Percentiles rank a stretch among this genome's conserved stretches.
Evolutionary conservation across 352 stramenopile genomes (phyloP).

Genomic region (Phytophthora capsici): DNA sequence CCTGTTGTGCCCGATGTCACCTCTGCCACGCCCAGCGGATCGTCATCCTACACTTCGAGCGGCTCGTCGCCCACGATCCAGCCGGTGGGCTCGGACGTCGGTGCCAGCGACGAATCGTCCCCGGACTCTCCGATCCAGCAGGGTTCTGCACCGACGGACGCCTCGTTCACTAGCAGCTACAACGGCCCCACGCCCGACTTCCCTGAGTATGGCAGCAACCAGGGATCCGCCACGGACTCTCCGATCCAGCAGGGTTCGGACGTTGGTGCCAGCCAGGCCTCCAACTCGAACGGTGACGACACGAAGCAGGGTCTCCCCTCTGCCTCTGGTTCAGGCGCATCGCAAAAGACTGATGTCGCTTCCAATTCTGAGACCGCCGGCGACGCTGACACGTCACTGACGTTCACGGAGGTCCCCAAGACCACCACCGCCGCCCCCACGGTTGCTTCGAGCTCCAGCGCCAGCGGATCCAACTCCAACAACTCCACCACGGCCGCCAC

Average conservation of each 20-base stretch:
- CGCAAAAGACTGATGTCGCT: conserved; percentile 4
- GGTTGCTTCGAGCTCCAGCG: conserved; percentile 1
- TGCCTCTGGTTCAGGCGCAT: conserved; percentile 19
- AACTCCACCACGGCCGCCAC: conserved; percentile 13
- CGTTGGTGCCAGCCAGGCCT: neutral
- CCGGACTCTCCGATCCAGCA: neutral
- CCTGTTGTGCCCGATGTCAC: neutral
- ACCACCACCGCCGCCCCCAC: conserved; percentile 7
- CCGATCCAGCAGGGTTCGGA: neutral
- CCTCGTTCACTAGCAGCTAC: conserved; percentile 5
- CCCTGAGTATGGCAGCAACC: conserved; percentile 8
- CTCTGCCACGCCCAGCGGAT: neutral
- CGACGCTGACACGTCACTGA: conserved; percentile 1
- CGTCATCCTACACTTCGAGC: conserved; percentile 2
- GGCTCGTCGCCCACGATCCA: neutral
- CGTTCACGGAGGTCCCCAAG: neutral
- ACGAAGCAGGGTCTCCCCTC: conserved; percentile 12
- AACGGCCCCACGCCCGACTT: conserved; percentile 2
- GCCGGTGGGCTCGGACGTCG: neutral
- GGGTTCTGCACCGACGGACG: neutral
- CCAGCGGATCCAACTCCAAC: conserved; percentile 6
- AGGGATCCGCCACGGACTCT: neutral
- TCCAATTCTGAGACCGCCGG: neutral
- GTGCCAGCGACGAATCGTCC: neutral
- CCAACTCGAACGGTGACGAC: neutral